phyloP scores from a whole-genome alignment of 192 early-diverging fungal genomes.

The Geranomyces michiganensis region DNA sequence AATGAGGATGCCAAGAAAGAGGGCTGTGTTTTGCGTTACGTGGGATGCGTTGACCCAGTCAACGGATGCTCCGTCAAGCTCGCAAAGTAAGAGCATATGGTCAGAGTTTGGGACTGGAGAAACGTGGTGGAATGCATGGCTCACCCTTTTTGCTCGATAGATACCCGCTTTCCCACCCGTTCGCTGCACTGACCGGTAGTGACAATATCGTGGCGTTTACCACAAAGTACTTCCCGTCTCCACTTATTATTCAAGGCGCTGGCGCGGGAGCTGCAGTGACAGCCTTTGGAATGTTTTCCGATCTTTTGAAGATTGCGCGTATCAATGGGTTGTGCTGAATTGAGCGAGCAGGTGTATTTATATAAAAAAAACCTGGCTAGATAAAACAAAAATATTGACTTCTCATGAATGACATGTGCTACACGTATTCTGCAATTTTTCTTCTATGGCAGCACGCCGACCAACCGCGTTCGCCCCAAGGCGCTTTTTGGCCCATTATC shows the following conservation, averaged over 20 bases:
- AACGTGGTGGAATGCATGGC: neutral
- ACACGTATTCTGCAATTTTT: no score
- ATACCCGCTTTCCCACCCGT: conserved; percentile 87
- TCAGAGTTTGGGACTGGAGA: neutral
- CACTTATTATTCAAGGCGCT: conserved; percentile 92
- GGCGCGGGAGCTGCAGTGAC: conserved; percentile 98
- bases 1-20: conserved; percentile 75
- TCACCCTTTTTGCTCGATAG: conserved; percentile 30
- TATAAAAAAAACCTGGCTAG: no score
- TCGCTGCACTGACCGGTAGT: conserved; percentile 93
- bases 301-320: conserved; percentile 80
- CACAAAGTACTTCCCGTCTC: conserved; percentile 91
- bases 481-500: no score
- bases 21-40: conserved; percentile 87
- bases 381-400: no score
- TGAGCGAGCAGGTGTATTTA: neutral
- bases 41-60: conserved; percentile 82
- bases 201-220: conserved; percentile 98
- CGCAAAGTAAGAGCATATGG: conserved; percentile 59
- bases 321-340: neutral
- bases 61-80: conserved; percentile 79
- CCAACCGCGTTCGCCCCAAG: no score
- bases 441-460: no score
- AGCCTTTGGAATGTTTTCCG: conserved; percentile 95
- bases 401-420: no score